Evolutionary conservation across 2,329 filamentous ascomycete genomes (phyloP), one percentile per base, ranked within the genome.

Genomic region (Plectosphaerella sp.): DNA sequence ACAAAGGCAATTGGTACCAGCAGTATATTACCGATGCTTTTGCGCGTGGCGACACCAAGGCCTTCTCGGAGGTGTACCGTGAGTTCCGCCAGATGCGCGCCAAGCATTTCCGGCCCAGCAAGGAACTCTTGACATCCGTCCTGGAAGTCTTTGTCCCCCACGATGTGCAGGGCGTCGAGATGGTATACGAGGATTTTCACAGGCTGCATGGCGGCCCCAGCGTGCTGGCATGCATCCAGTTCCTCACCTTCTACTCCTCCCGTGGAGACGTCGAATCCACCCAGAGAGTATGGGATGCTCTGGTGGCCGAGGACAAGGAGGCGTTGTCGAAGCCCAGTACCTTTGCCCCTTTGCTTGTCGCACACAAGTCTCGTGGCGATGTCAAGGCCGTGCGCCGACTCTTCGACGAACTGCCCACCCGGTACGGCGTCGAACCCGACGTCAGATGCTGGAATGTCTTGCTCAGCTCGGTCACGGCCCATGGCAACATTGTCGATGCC

Each of bases 401-500:
- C 36, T 87, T 97, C 55, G 63, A 82, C 46, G 73, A 77, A n/a
- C 82, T 94, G 52, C 63, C 65, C 22, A 60, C 69, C 7, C 73
- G 82, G 48, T 86, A 84, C 60, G 68, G 72, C 1, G 59, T 87
- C 15, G 58, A 72, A 42, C 86, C 86, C 7, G 81, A 83, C 57
- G 66, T 78, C 1, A 65, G 75, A 36, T 83, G 80, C 56, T 96
- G 88, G 86, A 96, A 96, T 62, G 84, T 86, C 20, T 68, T 96
- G 25, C 74, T 97, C 45, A 83, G 86, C 61, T 86, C 87, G 3
- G 81, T 91, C 67, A 77, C 78, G 16, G 83, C 83, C 58, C 79
- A 80, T 1, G 77, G 82, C 47, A 83, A 94, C 62, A 78, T 89
- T 43, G 74, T 82, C n/a, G 80, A 82, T 6, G 87, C 86, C 12